Conservation (phyloP, 352 stramenopile genomes). For the Blastocystis sp. region DNA sequence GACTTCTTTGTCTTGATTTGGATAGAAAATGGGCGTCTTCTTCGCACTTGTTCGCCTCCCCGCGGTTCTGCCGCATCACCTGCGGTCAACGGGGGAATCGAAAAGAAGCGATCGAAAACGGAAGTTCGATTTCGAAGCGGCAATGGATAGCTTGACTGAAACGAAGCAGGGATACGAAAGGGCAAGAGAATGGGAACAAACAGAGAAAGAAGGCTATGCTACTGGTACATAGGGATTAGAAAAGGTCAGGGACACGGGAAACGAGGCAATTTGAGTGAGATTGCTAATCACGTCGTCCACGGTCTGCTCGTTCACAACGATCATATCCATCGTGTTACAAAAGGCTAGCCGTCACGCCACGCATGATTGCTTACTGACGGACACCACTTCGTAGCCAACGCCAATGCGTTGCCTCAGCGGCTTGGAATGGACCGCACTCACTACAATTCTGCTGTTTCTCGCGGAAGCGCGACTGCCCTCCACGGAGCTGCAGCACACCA, state of each 20-base stretch:
- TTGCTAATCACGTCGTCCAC: not conserved
- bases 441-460: slow-evolving; percentile 5
- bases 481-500: not conserved
- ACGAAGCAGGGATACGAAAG: not conserved
- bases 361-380: not conserved
- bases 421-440: not conserved
- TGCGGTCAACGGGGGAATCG: not conserved
- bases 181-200: too few relatives aligned
- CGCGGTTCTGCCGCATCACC: not conserved
- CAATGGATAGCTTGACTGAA: not conserved
- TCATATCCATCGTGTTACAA: not conserved
- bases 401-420: not conserved
- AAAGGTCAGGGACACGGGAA: not conserved
- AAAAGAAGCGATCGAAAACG: not conserved
- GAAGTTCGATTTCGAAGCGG: not conserved
- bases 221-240: slow-evolving; percentile 6
- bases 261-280: not conserved
- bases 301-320: not conserved
- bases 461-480: too few relatives aligned
- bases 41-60: too few relatives aligned
- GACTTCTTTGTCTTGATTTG: too few relatives aligned
- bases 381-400: not conserved
- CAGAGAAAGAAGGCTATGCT: too few relatives aligned
- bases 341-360: not conserved
- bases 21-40: too few relatives aligned